Percentiles rank a stretch among this genome's conserved stretches.
phyloP scores from a whole-genome alignment of 257 asterid species.

The Thymus quinquecostatus region DNA sequence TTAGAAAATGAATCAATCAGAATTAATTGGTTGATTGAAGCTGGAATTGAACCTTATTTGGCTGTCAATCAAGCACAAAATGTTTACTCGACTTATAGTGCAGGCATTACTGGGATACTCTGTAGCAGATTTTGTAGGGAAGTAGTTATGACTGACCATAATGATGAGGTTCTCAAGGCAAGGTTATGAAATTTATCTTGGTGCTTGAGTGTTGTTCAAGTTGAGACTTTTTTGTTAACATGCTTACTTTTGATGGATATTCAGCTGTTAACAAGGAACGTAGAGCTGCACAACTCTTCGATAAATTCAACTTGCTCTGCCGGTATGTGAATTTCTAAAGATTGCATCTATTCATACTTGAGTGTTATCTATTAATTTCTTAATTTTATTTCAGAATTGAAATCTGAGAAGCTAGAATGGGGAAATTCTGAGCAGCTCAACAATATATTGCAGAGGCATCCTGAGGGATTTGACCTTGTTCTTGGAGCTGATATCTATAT shows the following conservation, averaged over 20 bases:
- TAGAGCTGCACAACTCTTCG: conserved; percentile 60
- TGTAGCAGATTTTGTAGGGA: conserved; percentile 82
- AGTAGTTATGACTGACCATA: conserved; percentile 88
- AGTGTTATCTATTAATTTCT: conserved; percentile 24
- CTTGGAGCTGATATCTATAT: conserved; percentile 99
- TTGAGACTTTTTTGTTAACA: conserved; percentile 28
- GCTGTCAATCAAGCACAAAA: conserved; percentile 13
- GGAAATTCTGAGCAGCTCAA: conserved; percentile 75
- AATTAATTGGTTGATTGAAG: not conserved
- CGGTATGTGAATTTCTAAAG: conserved; percentile 49
- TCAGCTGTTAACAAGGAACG: conserved; percentile 76
- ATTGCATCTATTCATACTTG: not conserved
- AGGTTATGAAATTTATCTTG: conserved; percentile 40
- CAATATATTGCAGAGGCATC: conserved; percentile 54
- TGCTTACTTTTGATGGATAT: conserved; percentile 19
- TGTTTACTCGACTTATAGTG: conserved; percentile 32
- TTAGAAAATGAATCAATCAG: not conserved
- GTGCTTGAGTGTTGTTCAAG: conserved; percentile 29
- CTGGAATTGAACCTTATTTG: not conserved
- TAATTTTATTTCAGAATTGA: conserved; percentile 48
- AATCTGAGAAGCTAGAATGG: conserved; percentile 88
- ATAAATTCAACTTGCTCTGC: conserved; percentile 40
- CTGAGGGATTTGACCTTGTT: conserved; percentile 79
- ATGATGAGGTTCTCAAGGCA: conserved; percentile 95
- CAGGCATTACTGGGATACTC: conserved; percentile 89